These are phyloP conservation scores for Grifola frondosa DNA, from an alignment of 1,284 basidiomycete species.

Conservation along the genomic window DNA sequence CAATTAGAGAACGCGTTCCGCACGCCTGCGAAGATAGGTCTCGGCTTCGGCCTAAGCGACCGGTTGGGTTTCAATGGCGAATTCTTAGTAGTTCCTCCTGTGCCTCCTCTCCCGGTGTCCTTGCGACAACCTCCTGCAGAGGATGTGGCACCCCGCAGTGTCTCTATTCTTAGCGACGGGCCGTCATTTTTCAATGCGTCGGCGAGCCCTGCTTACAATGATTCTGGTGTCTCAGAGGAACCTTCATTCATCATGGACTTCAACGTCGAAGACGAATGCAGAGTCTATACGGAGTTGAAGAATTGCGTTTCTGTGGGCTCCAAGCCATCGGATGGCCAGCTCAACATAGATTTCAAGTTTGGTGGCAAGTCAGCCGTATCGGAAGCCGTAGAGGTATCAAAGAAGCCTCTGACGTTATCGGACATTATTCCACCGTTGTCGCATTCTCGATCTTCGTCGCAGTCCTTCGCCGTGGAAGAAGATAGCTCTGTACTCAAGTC, in stretches of 20 bases:
- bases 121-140: slow-evolving; percentile 19
- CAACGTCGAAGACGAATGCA: slow-evolving; percentile 29
- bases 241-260: slow-evolving; percentile 25
- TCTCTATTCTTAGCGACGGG: slow-evolving; percentile 22
- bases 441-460: slow-evolving; percentile 50
- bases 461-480: slow-evolving; percentile 42
- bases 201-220: slow-evolving; percentile 11
- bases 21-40: slow-evolving; percentile 65
- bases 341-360: slow-evolving; percentile 72
- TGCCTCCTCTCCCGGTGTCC: slow-evolving; percentile 41
- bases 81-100: slow-evolving; percentile 35
- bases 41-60: slow-evolving; percentile 44
- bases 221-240: slow-evolving; percentile 24
- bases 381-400: slow-evolving; percentile 18
- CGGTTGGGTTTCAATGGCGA: slow-evolving; percentile 21
- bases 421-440: slow-evolving; percentile 71
- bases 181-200: slow-evolving; percentile 16
- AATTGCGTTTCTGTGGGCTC: slow-evolving; percentile 37
- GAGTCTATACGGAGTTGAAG: slow-evolving; percentile 20
- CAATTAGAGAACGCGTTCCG: slow-evolving; percentile 77
- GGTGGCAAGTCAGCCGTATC: slow-evolving; percentile 50
- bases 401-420: slow-evolving; percentile 54
- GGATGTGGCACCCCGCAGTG: slow-evolving; percentile 26
- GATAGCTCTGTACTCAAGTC: slow-evolving; percentile 62
- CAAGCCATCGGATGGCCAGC: slow-evolving; percentile 57